Percentiles rank a stretch among this genome's conserved stretches.
phyloP scores from a whole-genome alignment of 192 early-diverging fungal genomes.

The Obelidium mucronatum region DNA sequence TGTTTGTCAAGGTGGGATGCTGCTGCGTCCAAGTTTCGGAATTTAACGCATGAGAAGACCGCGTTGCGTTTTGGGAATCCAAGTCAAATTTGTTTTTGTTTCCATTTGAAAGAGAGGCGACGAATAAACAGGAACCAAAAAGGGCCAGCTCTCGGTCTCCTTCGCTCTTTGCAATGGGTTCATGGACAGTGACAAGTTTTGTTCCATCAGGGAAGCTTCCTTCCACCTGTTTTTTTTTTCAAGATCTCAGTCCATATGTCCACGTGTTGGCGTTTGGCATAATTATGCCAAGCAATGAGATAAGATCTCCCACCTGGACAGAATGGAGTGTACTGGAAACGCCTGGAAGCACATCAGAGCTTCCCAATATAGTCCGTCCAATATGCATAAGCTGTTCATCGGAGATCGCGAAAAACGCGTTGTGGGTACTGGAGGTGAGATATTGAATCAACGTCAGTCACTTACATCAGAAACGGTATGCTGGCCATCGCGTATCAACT shows the following conservation, averaged over 20 bases:
- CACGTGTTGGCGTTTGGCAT: too few relatives aligned
- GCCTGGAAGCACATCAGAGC: conserved; percentile 78
- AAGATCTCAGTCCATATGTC: not conserved
- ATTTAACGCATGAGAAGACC: not conserved
- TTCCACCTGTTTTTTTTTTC: conserved; percentile 68
- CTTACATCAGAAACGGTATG: conserved; percentile 78
- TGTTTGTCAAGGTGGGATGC: too few relatives aligned
- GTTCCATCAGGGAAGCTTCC: conserved; percentile 94
- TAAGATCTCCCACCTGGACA: conserved; percentile 52
- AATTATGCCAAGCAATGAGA: not conserved
- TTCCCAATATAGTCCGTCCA: conserved; percentile 88
- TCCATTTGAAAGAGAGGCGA: too few relatives aligned
- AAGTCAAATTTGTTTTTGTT: too few relatives aligned
- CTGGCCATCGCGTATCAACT: conserved; percentile 88
- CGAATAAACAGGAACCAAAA: conserved; percentile 84
- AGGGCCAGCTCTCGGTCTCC: conserved; percentile 86
- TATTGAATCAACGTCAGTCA: too few relatives aligned
- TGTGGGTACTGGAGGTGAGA: not conserved
- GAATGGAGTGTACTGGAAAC: conserved; percentile 76
- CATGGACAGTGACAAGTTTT: conserved; percentile 92
- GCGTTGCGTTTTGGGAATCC: not conserved
- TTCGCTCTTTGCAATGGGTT: conserved; percentile 84
- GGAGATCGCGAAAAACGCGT: not conserved
- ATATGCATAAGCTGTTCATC: conserved; percentile 74
- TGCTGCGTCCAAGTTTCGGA: too few relatives aligned